These are phyloP conservation scores for Ceratocystis smalleyi DNA, from an alignment of 2,329 filamentous ascomycete species.

Conservation along the genomic window DNA sequence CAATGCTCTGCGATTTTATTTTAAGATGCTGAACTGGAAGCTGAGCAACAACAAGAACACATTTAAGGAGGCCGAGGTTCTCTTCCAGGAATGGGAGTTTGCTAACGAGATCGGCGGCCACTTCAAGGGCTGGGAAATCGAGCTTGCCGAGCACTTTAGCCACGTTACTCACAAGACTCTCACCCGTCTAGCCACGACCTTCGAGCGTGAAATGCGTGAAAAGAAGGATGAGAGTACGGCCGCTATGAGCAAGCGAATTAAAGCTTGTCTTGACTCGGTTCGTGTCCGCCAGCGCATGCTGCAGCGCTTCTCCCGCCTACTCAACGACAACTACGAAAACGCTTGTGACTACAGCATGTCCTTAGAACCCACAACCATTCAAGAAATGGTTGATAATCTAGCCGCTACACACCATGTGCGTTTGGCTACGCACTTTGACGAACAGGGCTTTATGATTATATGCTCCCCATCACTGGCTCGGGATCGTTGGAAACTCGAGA, in stretches of 20 bases:
- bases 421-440: slow-evolving; percentile 51
- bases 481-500: slow-evolving; percentile 42
- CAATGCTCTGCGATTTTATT: slow-evolving; percentile 92
- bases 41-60: slow-evolving; percentile 95
- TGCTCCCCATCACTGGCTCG: slow-evolving; percentile 60
- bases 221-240: slow-evolving; percentile 67
- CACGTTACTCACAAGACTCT: slow-evolving; percentile 86
- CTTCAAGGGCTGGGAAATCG: slow-evolving; percentile 84
- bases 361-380: slow-evolving; percentile 48
- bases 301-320: slow-evolving; percentile 80
- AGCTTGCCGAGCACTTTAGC: slow-evolving; percentile 95
- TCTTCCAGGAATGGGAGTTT: slow-evolving; percentile 97
- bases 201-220: slow-evolving; percentile 76
- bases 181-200: slow-evolving; percentile 72
- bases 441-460: slow-evolving; percentile 66
- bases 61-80: slow-evolving; percentile 93
- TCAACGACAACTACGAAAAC: slow-evolving; percentile 91
- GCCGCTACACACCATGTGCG: slow-evolving; percentile 75
- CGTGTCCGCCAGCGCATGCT: slow-evolving; percentile 91
- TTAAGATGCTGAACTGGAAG: slow-evolving; percentile 98
- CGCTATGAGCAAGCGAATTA: slow-evolving; percentile 96
- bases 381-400: slow-evolving; percentile 66
- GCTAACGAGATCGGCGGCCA: slow-evolving; percentile 84
- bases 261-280: slow-evolving; percentile 86
- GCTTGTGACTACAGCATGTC: slow-evolving; percentile 87